Base-by-base conservation (phyloP, 2,329 filamentous ascomycete genomes). In the Triangularia setosa region DNA sequence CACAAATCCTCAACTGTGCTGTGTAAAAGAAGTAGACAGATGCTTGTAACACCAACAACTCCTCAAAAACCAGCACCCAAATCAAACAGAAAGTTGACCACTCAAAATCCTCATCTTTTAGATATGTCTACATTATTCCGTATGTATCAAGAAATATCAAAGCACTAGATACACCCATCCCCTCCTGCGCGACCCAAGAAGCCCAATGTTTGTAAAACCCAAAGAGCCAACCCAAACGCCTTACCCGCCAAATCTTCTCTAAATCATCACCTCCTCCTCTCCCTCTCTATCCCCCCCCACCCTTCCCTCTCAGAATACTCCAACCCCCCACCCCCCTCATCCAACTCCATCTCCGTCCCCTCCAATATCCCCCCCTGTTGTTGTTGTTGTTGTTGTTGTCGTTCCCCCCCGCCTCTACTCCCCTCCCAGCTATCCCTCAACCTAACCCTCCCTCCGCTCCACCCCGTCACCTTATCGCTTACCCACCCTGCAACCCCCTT, bases 361-460 rank as follows among this genome's bases (percentile, higher is more conserved):
- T 71, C 70, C 58, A 71, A 61, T 57, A 71, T 70, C 64, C 62
- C 58, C n/a, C n/a, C n/a, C n/a, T n/a, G n/a, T n/a, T n/a, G n/a
- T n/a, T n/a, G n/a, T n/a, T n/a, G n/a, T n/a, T n/a, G n/a, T n/a
- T n/a, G n/a, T n/a, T n/a, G n/a, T n/a, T n/a, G n/a, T n/a, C n/a
- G n/a, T n/a, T n/a, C n/a, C n/a, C n/a, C 16, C 48, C 64, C 3
- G 23, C 18, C 24, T 52, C 67, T 64, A 9, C 64, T 54, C n/a
- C 67, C 61, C 48, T 72, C 70, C 53, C 65, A 65, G 6, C 66
- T 69, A 61, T 72, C 69, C 23, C 76, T 79, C 12, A 90, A 75
- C 64, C 79, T 79, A 66, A 90, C 84, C 66, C 84, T 79, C 0
- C 88, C 88, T 0, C 86, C 80, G 0, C 83, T 85, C 5, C 79